These are phyloP conservation scores for Dactylonectria macrodidyma DNA, from an alignment of 2,329 filamentous ascomycete species.

Conservation along the genomic window DNA sequence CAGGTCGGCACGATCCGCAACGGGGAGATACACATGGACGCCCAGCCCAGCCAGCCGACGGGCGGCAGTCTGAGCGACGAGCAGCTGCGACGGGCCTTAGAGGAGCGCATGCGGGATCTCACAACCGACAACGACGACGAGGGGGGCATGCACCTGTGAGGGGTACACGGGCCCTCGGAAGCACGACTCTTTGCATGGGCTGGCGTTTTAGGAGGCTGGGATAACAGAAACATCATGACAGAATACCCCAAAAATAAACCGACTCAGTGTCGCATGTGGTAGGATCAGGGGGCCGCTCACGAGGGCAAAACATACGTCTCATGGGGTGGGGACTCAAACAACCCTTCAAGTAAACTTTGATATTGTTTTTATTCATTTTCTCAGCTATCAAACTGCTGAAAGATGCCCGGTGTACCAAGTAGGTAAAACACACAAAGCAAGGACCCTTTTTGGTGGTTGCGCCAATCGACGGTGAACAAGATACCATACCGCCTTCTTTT, in stretches of 20 bases:
- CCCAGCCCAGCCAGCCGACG: conserved; percentile 38
- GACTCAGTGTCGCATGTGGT: not conserved
- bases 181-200: conserved; percentile 31
- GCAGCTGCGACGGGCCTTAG: conserved; percentile 69
- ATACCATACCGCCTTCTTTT: conserved; percentile 34
- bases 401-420: conserved; percentile 24
- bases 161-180: not conserved
- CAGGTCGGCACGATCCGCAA: conserved; percentile 70
- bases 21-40: conserved; percentile 64
- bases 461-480: conserved; percentile 33
- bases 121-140: conserved; percentile 62
- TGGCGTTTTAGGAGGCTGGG: conserved; percentile 45
- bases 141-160: conserved; percentile 74
- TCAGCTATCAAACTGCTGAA: conserved; percentile 38
- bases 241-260: conserved; percentile 41
- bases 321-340: not conserved
- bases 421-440: conserved; percentile 17
- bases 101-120: conserved; percentile 66
- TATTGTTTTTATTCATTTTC: conserved; percentile 37
- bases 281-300: not conserved
- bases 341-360: conserved; percentile 36
- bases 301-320: conserved; percentile 4
- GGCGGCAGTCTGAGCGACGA: conserved; percentile 71
- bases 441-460: conserved; percentile 31
- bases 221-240: conserved; percentile 35